Evolutionary conservation across 164 flowering plant species (phyloP).

Genomic region (Platanus orientalis): DNA sequence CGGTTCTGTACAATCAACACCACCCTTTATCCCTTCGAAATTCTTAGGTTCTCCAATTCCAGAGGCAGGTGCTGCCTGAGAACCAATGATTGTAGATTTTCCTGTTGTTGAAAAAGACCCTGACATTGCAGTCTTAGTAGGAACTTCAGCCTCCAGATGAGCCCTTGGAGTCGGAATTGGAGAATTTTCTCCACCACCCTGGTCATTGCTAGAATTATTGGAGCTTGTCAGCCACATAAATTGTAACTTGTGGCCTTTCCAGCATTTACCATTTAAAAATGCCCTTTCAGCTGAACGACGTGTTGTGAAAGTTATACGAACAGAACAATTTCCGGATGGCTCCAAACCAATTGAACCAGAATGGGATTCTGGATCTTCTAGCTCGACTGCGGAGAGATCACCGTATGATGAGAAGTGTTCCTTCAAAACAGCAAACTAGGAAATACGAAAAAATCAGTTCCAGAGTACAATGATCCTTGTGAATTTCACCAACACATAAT

Average conservation of each 20-base stretch:
- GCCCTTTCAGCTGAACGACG: conserved; percentile 85
- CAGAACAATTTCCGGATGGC: conserved; percentile 33
- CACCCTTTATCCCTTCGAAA: conserved; percentile 17
- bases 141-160: conserved; percentile 22
- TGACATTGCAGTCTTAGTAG: conserved; percentile 8
- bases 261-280: conserved; percentile 65
- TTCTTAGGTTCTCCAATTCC: conserved; percentile 24
- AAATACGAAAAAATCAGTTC: conserved; percentile 12
- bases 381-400: conserved; percentile 62
- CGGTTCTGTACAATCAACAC: conserved; percentile 15
- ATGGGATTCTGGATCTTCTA: conserved; percentile 42
- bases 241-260: conserved; percentile 67
- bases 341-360: conserved; percentile 23
- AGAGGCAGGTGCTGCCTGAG: conserved; percentile 22
- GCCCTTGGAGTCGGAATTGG: conserved; percentile 20
- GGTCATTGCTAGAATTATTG: conserved; percentile 27
- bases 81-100: conserved; percentile 16
- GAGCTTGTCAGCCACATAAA: conserved; percentile 58
- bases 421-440: conserved; percentile 62
- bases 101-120: conserved; percentile 20
- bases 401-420: conserved; percentile 75
- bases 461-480: background rate
- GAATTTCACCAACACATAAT: background rate
- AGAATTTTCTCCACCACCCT: conserved; percentile 27
- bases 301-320: conserved; percentile 48